A percentile compares a stretch with the other conserved stretches of the same genome.
Evolutionary conservation across 257 asterid genomes (phyloP).

Genomic region (Fraxinus americana): DNA sequence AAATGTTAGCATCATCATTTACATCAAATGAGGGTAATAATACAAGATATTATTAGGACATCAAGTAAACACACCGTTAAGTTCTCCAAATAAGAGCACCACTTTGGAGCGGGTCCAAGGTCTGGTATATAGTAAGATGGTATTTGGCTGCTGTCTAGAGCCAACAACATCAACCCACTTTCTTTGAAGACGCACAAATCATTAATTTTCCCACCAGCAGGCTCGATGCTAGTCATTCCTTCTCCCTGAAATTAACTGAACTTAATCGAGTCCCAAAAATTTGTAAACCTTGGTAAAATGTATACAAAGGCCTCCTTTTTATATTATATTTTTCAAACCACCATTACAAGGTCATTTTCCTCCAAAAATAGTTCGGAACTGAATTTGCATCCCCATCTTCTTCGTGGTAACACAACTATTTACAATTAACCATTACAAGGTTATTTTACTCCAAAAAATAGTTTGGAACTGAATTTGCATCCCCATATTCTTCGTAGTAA

Average conservation of each 20-base stretch:
- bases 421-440: neutral
- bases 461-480: neutral
- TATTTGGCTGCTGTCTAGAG: slow-evolving; percentile 85
- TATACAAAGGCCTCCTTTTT: neutral
- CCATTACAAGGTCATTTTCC: neutral
- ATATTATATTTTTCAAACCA: neutral
- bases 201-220: slow-evolving; percentile 76
- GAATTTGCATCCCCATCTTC: neutral
- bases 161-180: slow-evolving; percentile 84
- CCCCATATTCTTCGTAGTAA: no score
- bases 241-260: slow-evolving; percentile 71
- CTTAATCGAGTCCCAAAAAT: slow-evolving; percentile 22
- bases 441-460: neutral
- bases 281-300: neutral
- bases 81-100: slow-evolving; percentile 86
- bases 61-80: slow-evolving; percentile 57
- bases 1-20: slow-evolving; percentile 19
- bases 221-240: slow-evolving; percentile 94
- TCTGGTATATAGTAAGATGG: slow-evolving; percentile 95
- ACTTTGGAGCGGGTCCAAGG: slow-evolving; percentile 97
- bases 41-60: slow-evolving; percentile 20
- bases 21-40: slow-evolving; percentile 13
- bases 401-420: no score
- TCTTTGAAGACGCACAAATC: slow-evolving; percentile 79
- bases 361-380: neutral